Percentiles rank a stretch among this genome's conserved stretches.
Conservation (phyloP, 805 yeast genomes). For the Candida ponderosae region DNA sequence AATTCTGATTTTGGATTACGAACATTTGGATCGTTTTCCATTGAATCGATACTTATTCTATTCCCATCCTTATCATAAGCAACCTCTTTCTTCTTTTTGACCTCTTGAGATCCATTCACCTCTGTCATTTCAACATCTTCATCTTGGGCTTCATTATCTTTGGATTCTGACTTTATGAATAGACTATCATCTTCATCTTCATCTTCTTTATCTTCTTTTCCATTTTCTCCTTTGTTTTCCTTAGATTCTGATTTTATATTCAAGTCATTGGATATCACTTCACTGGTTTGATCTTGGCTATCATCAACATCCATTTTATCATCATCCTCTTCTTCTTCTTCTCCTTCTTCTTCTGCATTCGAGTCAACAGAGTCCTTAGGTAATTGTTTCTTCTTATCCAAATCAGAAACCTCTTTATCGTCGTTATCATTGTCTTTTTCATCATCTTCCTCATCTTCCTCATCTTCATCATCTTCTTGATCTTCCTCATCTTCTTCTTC, state of each 20-base stretch:
- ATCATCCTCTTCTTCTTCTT: conserved; percentile 11
- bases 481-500: too few species aligned
- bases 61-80: conserved; percentile 27
- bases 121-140: neutral
- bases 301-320: conserved; percentile 3
- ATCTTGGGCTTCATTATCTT: too few species aligned
- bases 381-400: conserved; percentile 3
- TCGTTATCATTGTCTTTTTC: conserved; percentile 12
- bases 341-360: conserved; percentile 2
- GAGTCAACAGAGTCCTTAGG: conserved; percentile 1
- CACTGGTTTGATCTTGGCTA: neutral
- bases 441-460: conserved; percentile 4
- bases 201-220: conserved; percentile 9
- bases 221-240: neutral
- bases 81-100: conserved; percentile 29
- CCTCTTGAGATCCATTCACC: neutral
- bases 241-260: neutral
- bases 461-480: conserved; percentile 8
- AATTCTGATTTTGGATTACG: conserved; percentile 73
- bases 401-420: neutral
- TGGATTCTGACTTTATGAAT: too few species aligned
- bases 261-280: too few species aligned
- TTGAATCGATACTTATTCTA: conserved; percentile 12
- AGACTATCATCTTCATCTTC: conserved; percentile 1
- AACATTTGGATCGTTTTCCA: conserved; percentile 49